Conservation (phyloP, 1,139 yeast species). For the Arxiozyma telluris region DNA sequence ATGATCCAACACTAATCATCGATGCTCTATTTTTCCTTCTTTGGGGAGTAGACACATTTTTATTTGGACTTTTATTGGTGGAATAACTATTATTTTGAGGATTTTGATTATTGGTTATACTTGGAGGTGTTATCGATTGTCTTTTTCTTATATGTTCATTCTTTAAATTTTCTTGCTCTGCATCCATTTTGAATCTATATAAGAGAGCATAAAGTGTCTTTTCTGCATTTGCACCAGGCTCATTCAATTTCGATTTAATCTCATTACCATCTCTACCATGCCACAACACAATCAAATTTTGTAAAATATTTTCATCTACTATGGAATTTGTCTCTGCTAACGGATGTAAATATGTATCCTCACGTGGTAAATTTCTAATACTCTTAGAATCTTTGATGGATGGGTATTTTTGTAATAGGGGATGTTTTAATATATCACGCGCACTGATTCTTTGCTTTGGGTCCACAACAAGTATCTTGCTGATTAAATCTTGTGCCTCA, state of each 20-base stretch:
- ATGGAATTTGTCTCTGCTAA: conserved; percentile 36
- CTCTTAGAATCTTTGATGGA: conserved; percentile 33
- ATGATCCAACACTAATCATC: conserved; percentile 23
- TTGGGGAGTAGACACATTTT: conserved; percentile 29
- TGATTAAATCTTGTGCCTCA: conserved; percentile 65
- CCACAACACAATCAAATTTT: conserved; percentile 66
- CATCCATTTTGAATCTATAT: conserved; percentile 33
- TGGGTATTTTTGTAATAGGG: conserved; percentile 55
- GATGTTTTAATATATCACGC: conserved; percentile 66
- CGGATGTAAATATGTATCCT: conserved; percentile 50
- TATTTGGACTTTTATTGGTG: conserved; percentile 5
- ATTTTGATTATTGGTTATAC: neutral
- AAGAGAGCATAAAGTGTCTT: conserved; percentile 67
- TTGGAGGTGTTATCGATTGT: conserved; percentile 13
- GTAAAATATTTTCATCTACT: conserved; percentile 55
- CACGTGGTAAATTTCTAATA: conserved; percentile 51
- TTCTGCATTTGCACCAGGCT: conserved; percentile 56
- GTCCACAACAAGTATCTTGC: conserved; percentile 67
- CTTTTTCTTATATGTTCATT: conserved; percentile 22
- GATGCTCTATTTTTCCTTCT: conserved; percentile 40
- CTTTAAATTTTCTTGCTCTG: conserved; percentile 25
- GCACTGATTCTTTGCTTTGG: conserved; percentile 72
- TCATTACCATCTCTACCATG: conserved; percentile 56
- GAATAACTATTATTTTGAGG: neutral
- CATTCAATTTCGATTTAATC: conserved; percentile 46